Conservation (phyloP, 345 rosid genomes). For the Garcia nutans region DNA sequence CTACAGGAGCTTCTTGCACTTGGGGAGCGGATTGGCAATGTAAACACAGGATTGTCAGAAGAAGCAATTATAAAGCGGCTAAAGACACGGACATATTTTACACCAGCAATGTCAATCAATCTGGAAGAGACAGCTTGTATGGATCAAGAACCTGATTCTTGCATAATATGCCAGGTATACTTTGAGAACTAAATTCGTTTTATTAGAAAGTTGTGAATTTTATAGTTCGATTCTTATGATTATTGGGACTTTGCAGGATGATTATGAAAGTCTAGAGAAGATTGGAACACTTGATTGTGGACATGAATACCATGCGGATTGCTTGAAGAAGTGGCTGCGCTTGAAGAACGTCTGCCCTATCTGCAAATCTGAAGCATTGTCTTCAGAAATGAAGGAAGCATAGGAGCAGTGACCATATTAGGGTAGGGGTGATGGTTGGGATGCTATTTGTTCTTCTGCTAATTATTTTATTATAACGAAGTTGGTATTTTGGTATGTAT, state of each 20-base stretch:
- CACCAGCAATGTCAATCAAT: constrained; percentile 40
- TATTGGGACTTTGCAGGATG: constrained; percentile 45
- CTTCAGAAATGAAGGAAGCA: constrained; percentile 15
- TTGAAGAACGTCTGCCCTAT: constrained; percentile 83
- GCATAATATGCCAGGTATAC: constrained; percentile 88
- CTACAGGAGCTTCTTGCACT: constrained; percentile 80
- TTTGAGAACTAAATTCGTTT: constrained; percentile 1
- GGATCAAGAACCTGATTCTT: constrained; percentile 60
- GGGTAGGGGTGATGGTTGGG: constrained; percentile 19
- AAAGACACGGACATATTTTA: constrained; percentile 47
- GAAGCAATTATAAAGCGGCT: constrained; percentile 44
- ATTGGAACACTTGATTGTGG: constrained; percentile 70
- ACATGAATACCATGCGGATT: constrained; percentile 73
- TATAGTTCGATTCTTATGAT: background rate
- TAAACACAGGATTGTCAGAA: constrained; percentile 77
- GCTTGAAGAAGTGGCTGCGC: constrained; percentile 84
- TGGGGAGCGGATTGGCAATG: constrained; percentile 78
- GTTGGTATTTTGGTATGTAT: constrained; percentile 38
- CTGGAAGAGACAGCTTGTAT: constrained; percentile 53
- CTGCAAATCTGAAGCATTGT: constrained; percentile 81
- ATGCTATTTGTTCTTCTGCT: constrained; percentile 22
- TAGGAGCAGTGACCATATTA: constrained; percentile 13
- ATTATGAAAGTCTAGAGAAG: constrained; percentile 49
- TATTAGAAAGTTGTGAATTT: background rate
- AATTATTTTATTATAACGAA: constrained; percentile 35